Evolutionary conservation across 2,329 filamentous ascomycete genomes (phyloP).

Genomic region (Fusarium graminum): DNA sequence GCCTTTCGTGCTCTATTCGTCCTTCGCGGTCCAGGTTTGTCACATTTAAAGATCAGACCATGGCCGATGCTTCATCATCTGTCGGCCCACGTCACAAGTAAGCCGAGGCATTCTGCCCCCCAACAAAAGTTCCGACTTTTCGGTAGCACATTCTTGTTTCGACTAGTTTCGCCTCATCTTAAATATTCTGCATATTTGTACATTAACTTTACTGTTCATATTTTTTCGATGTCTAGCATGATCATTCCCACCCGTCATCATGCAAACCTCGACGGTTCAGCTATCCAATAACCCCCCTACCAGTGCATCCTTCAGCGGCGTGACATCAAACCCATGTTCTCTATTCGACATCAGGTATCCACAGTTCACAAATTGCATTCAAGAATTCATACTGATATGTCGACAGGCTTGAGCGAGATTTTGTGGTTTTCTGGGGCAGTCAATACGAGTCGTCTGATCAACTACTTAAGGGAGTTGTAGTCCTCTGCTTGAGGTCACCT

Average conservation of each 20-base stretch:
- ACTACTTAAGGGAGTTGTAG: conserved; percentile 77
- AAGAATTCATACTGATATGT: not conserved
- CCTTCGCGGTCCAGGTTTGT: conserved; percentile 1
- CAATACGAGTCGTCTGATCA: conserved; percentile 81
- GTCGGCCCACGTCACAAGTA: conserved; percentile 26
- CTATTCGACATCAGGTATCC: conserved; percentile 67
- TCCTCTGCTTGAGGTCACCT: conserved; percentile 77
- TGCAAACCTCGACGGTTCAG: conserved; percentile 11
- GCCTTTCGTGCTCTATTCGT: not conserved
- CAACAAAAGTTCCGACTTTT: conserved; percentile 1
- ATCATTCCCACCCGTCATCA: not conserved
- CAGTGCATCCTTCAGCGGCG: conserved; percentile 1
- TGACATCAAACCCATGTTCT: conserved; percentile 12
- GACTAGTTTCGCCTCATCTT: not conserved
- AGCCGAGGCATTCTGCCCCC: conserved; percentile 20
- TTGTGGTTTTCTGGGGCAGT: conserved; percentile 80
- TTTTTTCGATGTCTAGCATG: not conserved
- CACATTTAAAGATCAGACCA: conserved; percentile 24
- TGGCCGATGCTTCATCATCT: not conserved
- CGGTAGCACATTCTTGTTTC: conserved; percentile 2
- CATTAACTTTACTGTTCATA: not conserved
- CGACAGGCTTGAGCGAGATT: conserved; percentile 78
- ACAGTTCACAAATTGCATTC: no score
- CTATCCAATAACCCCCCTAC: not conserved
- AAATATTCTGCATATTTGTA: not conserved